Evolutionary conservation across 2,329 filamentous ascomycete genomes (phyloP).

Genomic region (Nakataea oryzae): DNA sequence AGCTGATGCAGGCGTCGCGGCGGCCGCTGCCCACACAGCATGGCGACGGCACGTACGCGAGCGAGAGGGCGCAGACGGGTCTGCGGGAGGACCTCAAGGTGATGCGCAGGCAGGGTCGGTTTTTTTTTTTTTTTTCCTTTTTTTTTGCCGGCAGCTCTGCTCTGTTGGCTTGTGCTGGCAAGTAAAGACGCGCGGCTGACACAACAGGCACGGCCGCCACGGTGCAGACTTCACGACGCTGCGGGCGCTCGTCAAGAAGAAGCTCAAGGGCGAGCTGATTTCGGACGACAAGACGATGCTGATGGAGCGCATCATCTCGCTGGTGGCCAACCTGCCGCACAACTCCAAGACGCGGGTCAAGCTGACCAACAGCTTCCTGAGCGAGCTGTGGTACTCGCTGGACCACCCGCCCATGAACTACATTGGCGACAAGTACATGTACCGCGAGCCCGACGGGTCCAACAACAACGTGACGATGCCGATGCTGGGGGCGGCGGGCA

Average conservation of each 20-base stretch:
- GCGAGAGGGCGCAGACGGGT: slow-evolving; percentile 34
- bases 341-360: slow-evolving; percentile 50
- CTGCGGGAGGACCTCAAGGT: slow-evolving; percentile 46
- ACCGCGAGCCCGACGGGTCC: slow-evolving; percentile 60
- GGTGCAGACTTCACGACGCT: slow-evolving; percentile 51
- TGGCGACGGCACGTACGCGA: slow-evolving; percentile 50
- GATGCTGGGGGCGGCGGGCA: slow-evolving; percentile 55
- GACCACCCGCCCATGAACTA: slow-evolving; percentile 64
- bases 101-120: slow-evolving; percentile 35
- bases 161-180: too few species aligned
- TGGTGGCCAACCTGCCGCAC: slow-evolving; percentile 54
- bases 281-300: slow-evolving; percentile 68
- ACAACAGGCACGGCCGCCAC: slow-evolving; percentile 1
- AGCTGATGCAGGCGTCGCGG: slow-evolving; percentile 35
- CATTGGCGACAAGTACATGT: slow-evolving; percentile 50
- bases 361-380: slow-evolving; percentile 58
- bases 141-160: too few species aligned
- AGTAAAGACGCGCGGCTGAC: too few species aligned
- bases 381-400: slow-evolving; percentile 59
- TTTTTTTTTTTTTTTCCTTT: too few species aligned
- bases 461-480: slow-evolving; percentile 61
- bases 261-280: slow-evolving; percentile 51
- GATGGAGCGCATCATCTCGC: slow-evolving; percentile 63
- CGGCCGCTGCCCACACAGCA: slow-evolving; percentile 53
- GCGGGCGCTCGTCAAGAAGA: slow-evolving; percentile 46